phyloP scores from a whole-genome alignment of 176 grass and related monocot genomes.

The Eragrostis curvula region DNA sequence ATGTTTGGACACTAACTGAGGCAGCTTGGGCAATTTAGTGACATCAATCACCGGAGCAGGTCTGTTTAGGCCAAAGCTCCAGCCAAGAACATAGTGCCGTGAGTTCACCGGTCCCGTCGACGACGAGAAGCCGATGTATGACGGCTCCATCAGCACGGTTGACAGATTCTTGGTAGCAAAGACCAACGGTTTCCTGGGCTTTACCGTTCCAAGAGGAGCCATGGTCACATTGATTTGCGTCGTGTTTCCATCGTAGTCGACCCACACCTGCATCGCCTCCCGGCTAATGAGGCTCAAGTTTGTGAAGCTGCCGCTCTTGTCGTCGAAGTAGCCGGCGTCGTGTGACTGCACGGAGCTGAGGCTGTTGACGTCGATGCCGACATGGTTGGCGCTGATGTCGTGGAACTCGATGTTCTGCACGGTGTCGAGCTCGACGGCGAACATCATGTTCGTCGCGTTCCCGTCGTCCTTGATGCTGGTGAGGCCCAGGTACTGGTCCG shows the following conservation, averaged over 20 bases:
- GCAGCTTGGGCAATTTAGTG: slow-evolving; percentile 45
- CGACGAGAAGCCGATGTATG: slow-evolving; percentile 56
- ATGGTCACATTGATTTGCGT: slow-evolving; percentile 42
- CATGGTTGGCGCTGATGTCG: slow-evolving; percentile 58
- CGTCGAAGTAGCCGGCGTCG: slow-evolving; percentile 47
- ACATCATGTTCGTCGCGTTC: slow-evolving; percentile 39
- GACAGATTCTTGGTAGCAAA: slow-evolving; percentile 39
- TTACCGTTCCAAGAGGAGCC: slow-evolving; percentile 3
- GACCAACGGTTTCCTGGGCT: slow-evolving; percentile 43
- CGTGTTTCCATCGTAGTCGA: slow-evolving; percentile 41
- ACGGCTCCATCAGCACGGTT: slow-evolving; percentile 33
- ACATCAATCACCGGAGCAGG: slow-evolving; percentile 36
- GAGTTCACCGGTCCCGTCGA: slow-evolving; percentile 33
- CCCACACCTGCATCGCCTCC: slow-evolving; percentile 56
- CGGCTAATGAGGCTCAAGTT: slow-evolving; percentile 41
- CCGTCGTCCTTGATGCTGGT: slow-evolving; percentile 44
- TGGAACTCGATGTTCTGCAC: slow-evolving; percentile 48
- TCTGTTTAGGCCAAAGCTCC: slow-evolving; percentile 52
- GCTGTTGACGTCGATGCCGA: slow-evolving; percentile 63
- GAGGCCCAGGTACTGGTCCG: slow-evolving; percentile 54
- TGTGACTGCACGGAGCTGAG: slow-evolving; percentile 38
- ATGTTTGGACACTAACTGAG: background rate
- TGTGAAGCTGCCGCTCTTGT: slow-evolving; percentile 3
- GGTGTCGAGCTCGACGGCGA: slow-evolving; percentile 67
- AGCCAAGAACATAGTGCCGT: slow-evolving; percentile 37